Conservation (phyloP, 257 asterid genomes). For the Avicennia marina region DNA sequence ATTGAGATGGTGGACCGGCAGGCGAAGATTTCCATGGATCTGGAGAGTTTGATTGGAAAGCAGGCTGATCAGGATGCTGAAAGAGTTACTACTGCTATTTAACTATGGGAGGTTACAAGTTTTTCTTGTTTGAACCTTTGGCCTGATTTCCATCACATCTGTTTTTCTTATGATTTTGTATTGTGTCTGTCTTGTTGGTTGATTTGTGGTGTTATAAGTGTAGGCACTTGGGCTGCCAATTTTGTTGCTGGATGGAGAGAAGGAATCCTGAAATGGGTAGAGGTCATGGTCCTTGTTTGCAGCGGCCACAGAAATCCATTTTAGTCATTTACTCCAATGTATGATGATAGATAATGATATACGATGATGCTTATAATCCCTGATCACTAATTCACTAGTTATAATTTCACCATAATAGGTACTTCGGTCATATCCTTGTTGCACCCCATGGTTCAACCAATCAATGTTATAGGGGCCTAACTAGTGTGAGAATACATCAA, state of each 20-base stretch:
- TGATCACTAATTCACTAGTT: too few relatives aligned
- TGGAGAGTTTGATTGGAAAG: constrained; percentile 16
- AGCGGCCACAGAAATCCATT: too few relatives aligned
- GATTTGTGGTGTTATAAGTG: neutral
- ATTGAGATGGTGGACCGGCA: constrained; percentile 5
- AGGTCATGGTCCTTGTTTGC: neutral
- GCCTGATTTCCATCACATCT: too few relatives aligned
- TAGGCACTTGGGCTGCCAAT: neutral
- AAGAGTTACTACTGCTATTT: neutral
- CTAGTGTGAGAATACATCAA: too few relatives aligned
- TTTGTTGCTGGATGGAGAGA: neutral
- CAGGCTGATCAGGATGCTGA: neutral
- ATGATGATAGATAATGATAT: too few relatives aligned
- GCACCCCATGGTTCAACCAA: too few relatives aligned
- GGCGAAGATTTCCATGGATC: constrained; percentile 16
- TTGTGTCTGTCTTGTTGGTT: neutral
- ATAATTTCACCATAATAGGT: too few relatives aligned
- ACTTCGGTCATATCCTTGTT: neutral
- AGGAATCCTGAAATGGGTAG: neutral
- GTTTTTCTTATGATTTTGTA: neutral
- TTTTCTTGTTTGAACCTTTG: too few relatives aligned
- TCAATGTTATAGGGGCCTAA: too few relatives aligned
- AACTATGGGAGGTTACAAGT: neutral
- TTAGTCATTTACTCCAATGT: too few relatives aligned
- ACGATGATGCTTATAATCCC: too few relatives aligned